These are phyloP conservation scores for Geum urbanum DNA, from an alignment of 306 rosid genomes.

Conservation along the genomic window DNA sequence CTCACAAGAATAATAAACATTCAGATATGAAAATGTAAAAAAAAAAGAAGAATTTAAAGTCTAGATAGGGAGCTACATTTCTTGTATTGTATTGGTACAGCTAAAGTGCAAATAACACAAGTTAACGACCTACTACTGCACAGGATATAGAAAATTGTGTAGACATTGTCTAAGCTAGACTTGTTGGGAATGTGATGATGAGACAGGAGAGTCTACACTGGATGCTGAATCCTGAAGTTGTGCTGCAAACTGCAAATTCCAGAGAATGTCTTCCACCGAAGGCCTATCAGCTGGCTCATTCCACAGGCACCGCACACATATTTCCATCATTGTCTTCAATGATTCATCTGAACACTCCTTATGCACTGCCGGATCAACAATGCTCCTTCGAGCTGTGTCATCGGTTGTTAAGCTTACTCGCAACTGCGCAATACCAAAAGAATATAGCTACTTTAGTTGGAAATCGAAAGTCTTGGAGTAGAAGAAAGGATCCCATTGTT, in stretches of 20 bases:
- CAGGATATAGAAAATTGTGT: too few species aligned
- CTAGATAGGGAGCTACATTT: not conserved
- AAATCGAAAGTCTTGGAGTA: not conserved
- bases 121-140: too few species aligned
- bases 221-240: conserved; percentile 72
- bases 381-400: conserved; percentile 67
- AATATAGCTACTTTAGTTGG: conserved; percentile 1
- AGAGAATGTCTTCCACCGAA: conserved; percentile 81
- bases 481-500: not conserved
- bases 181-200: conserved; percentile 31
- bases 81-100: not conserved
- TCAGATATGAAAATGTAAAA: not conserved
- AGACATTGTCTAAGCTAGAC: not conserved
- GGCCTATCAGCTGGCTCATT: conserved; percentile 56
- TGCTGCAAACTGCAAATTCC: conserved; percentile 94
- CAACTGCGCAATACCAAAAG: conserved; percentile 42
- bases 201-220: conserved; percentile 37
- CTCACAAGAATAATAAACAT: not conserved
- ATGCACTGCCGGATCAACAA: conserved; percentile 70
- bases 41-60: not conserved
- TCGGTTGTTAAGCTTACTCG: conserved; percentile 71
- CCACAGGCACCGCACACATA: conserved; percentile 75
- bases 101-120: too few species aligned
- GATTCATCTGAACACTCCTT: conserved; percentile 79
- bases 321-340: conserved; percentile 75